Conservation (phyloP, 2,329 filamentous ascomycete genomes). For the Alternaria sp. region DNA sequence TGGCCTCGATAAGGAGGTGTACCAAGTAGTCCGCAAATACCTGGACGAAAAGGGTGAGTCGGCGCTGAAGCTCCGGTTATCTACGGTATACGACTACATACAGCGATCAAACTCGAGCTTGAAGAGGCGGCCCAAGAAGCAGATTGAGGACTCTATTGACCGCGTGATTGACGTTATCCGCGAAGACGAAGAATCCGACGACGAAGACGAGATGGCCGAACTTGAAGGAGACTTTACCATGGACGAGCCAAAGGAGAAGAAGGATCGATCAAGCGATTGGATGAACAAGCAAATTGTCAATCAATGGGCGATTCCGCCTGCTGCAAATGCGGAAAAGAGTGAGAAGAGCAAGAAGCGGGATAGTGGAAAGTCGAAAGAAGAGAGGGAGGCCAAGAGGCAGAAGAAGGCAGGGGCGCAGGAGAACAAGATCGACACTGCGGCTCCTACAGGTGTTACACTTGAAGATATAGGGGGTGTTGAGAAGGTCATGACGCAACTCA, state of each 20-base stretch:
- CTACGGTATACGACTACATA: conserved; percentile 76
- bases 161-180: conserved; percentile 77
- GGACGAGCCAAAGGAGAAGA: conserved; percentile 28
- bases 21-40: conserved; percentile 79
- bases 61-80: conserved; percentile 61
- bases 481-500: conserved; percentile 71
- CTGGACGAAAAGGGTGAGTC: conserved; percentile 66
- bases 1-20: conserved; percentile 62
- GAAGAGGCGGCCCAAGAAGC: conserved; percentile 79
- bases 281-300: conserved; percentile 71
- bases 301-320: conserved; percentile 56
- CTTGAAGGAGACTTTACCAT: conserved; percentile 51
- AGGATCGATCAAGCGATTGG: conserved; percentile 55
- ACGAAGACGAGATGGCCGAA: conserved; percentile 58
- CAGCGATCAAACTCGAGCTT: conserved; percentile 86
- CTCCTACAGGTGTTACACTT: conserved; percentile 71
- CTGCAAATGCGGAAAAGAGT: conserved; percentile 37
- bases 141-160: conserved; percentile 85
- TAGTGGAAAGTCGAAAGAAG: conserved; percentile 62
- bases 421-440: conserved; percentile 63
- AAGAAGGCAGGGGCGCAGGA: conserved; percentile 53
- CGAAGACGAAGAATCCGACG: conserved; percentile 61
- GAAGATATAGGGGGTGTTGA: conserved; percentile 79
- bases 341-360: conserved; percentile 54
- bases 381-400: conserved; percentile 70